A percentile compares a stretch with the other conserved stretches of the same genome.
Evolutionary conservation across 2,329 filamentous ascomycete genomes (phyloP).

Genomic region (Pseudogymnoascus sp.): DNA sequence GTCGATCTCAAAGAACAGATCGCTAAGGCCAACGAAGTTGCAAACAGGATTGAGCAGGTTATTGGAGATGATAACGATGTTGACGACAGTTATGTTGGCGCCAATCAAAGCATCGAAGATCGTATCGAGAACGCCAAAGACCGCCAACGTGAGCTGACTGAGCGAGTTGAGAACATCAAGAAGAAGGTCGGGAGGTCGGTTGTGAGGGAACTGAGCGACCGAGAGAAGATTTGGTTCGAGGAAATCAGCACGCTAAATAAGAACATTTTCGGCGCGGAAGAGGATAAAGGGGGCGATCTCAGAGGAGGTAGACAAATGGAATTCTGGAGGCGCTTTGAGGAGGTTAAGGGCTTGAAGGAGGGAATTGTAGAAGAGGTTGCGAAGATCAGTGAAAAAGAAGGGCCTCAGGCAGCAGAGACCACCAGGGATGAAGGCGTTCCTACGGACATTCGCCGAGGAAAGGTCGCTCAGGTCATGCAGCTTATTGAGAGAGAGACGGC

Average conservation of each 20-base stretch:
- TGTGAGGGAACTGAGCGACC: constrained; percentile 51
- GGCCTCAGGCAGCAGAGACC: constrained; percentile 15
- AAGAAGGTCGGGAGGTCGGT: constrained; percentile 38
- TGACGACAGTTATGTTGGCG: constrained; percentile 41
- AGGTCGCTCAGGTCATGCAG: constrained; percentile 55
- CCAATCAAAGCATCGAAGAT: constrained; percentile 50
- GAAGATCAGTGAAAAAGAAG: constrained; percentile 19
- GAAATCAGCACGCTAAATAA: constrained; percentile 42
- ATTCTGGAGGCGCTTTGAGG: constrained; percentile 49
- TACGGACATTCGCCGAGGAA: constrained; percentile 52
- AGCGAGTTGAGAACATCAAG: constrained; percentile 53
- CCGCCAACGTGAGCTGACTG: constrained; percentile 48
- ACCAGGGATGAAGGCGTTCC: constrained; percentile 34
- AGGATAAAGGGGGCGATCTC: constrained; percentile 3
- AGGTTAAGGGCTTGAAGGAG: constrained; percentile 46
- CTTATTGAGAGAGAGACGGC: constrained; percentile 60
- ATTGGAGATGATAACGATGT: constrained; percentile 49
- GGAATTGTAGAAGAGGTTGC: constrained; percentile 41
- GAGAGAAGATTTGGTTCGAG: constrained; percentile 52
- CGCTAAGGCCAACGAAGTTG: constrained; percentile 56
- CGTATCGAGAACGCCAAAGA: constrained; percentile 47
- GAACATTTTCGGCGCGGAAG: constrained; percentile 26
- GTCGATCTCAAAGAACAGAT: constrained; percentile 62
- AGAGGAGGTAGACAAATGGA: constrained; percentile 34
- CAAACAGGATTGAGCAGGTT: constrained; percentile 58